Base-by-base conservation (phyloP, 2,329 filamentous ascomycete species). In the Fusarium algeriense region DNA sequence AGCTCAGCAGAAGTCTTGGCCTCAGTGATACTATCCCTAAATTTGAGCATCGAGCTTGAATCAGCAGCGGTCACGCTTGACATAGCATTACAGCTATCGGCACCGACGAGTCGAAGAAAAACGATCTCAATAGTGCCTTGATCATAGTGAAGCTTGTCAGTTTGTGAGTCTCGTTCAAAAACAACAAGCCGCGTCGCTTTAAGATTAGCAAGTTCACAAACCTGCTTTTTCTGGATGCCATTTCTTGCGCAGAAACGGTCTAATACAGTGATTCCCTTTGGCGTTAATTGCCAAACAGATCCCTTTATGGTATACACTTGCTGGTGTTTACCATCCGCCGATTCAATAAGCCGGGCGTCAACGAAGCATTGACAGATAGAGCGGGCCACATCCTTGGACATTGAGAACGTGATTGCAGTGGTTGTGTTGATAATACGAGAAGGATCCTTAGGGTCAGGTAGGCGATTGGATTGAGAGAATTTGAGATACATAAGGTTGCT, bases 401-500 rank as follows among this genome's bases (percentile, higher is more conserved):
- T 99, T 67, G 95, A 98, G 80, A 98, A 98, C 3, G 96, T 99
- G 0, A 96, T 99, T 0, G 95, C 98, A 0, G 96, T 99, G 1
- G 96, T 99, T 0, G 95, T 99, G 2, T 96, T 98, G 44, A 99
- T 96, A 76, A 98, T 98, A 71, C 95, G 90, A n/a, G 94, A 95
- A 1, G 95, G 93, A 77, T 98, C 95, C 82, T 98, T 98, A 34
- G 96, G 95, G 78, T 98, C 96, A 3, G 96, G 95, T 95, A 98
- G 98, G 70, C 96, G 93, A 81, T 98, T 98, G 44, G 95, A 98
- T 81, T 99, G 96, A 5, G 95, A 98, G 82, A 99, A 98, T 78
- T 98, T 98, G 75, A 99, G 89, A 7, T 95, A 98, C 38, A 95
- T 95, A 30, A 99, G 87, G 79, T 98, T 98, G 83, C 97, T 98